A percentile compares a stretch with the other conserved stretches of the same genome.
These are phyloP conservation scores for Lactifluus hygrophoroides DNA, from an alignment of 768 basidiomycete genomes.

Conservation along the genomic window DNA sequence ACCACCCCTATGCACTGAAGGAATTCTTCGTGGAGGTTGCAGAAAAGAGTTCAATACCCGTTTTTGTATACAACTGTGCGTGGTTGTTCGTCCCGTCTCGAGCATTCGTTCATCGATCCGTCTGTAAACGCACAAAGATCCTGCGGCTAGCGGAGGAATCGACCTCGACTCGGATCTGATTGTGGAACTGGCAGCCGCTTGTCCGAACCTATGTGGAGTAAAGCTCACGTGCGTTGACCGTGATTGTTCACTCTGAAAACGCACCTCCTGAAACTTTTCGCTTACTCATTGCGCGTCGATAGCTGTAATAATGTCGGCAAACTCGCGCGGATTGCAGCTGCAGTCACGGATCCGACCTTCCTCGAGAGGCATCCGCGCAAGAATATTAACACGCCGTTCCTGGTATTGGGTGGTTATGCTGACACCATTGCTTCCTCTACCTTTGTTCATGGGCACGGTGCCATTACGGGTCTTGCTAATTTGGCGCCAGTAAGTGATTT, in stretches of 20 bases:
- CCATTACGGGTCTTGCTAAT: slow-evolving; percentile 86
- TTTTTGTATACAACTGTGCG: slow-evolving; percentile 85
- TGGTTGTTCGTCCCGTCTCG: slow-evolving; percentile 10
- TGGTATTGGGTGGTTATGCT: slow-evolving; percentile 77
- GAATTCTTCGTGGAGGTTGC: slow-evolving; percentile 71
- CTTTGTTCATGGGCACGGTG: slow-evolving; percentile 72
- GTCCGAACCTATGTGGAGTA: slow-evolving; percentile 73
- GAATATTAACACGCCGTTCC: slow-evolving; percentile 57
- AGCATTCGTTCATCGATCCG: not conserved
- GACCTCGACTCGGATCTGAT: slow-evolving; percentile 88
- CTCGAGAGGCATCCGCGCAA: slow-evolving; percentile 54
- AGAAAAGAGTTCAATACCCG: slow-evolving; percentile 74
- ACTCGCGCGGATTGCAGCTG: slow-evolving; percentile 72
- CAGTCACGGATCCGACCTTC: slow-evolving; percentile 52
- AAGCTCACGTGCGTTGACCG: slow-evolving; percentile 68
- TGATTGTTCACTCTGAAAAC: not conserved
- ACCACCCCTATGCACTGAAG: slow-evolving; percentile 61
- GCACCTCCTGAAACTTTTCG: slow-evolving; percentile 4
- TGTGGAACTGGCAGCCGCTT: slow-evolving; percentile 64
- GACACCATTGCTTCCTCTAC: slow-evolving; percentile 75
- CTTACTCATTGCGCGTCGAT: not conserved
- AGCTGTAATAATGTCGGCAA: slow-evolving; percentile 92
- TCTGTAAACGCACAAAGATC: slow-evolving; percentile 47
- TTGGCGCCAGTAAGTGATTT: slow-evolving; percentile 53
- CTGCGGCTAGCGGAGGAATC: slow-evolving; percentile 81